phyloP scores from a whole-genome alignment of 164 flowering plant species.

The Echeveria elegans region DNA sequence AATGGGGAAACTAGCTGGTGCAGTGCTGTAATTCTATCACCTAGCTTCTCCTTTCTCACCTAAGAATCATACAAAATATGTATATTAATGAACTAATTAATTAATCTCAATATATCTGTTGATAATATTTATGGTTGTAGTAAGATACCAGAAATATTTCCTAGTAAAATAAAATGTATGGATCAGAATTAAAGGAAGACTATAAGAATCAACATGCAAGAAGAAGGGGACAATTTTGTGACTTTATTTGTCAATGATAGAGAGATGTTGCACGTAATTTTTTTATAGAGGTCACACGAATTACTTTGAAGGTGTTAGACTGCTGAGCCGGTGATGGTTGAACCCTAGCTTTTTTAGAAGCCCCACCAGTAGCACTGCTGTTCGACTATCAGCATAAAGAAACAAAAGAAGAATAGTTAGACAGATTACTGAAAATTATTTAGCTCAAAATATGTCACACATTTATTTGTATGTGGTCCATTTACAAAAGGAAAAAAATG shows the following conservation, averaged over 20 bases:
- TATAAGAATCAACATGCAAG: slow-evolving; percentile 13
- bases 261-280: slow-evolving; percentile 12
- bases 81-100: too few species aligned
- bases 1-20: slow-evolving; percentile 62
- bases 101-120: too few species aligned
- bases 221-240: slow-evolving; percentile 15
- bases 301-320: slow-evolving; percentile 56
- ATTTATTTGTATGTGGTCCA: background rate
- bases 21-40: slow-evolving; percentile 53
- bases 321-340: slow-evolving; percentile 56
- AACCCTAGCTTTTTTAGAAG: slow-evolving; percentile 72
- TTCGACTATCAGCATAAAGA: slow-evolving; percentile 33
- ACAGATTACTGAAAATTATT: background rate
- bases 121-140: slow-evolving; percentile 1
- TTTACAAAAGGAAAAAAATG: background rate
- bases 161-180: background rate
- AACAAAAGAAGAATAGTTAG: slow-evolving; percentile 9
- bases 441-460: background rate
- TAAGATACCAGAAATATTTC: background rate
- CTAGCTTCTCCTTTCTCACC: slow-evolving; percentile 58
- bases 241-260: slow-evolving; percentile 1
- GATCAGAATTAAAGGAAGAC: slow-evolving; percentile 7
- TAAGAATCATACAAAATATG: slow-evolving; percentile 12
- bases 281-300: slow-evolving; percentile 4
- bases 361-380: slow-evolving; percentile 64